Evolutionary conservation across 2,329 filamentous ascomycete species (phyloP).

Genomic region (Sporothrix pseudoabietina): DNA sequence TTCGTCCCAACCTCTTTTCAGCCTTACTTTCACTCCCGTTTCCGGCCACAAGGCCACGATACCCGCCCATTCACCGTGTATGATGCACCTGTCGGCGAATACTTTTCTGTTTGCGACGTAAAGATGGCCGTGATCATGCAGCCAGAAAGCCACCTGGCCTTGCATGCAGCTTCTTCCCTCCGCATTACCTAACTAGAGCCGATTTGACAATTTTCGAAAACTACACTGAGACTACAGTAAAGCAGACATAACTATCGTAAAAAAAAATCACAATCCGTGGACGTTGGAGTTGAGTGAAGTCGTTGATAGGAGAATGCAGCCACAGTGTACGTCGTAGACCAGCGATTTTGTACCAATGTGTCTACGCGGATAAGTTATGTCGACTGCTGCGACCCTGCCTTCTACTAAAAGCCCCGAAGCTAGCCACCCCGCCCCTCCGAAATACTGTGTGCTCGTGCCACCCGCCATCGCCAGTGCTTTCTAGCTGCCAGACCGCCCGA

Average conservation of each 20-base stretch:
- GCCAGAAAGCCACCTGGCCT: not conserved
- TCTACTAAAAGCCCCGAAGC: not conserved
- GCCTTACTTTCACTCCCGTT: not conserved
- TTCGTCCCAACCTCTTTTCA: not conserved
- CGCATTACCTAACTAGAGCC: not conserved
- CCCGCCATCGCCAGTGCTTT: not conserved
- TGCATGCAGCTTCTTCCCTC: not conserved
- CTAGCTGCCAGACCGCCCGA: not conserved
- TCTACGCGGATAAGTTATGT: not conserved
- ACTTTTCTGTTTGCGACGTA: not conserved
- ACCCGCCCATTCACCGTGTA: not conserved
- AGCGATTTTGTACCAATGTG: not conserved
- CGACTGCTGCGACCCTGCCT: not conserved
- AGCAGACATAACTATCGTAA: not conserved
- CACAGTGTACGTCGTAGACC: not conserved
- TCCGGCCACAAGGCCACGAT: not conserved
- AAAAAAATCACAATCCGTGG: too few species aligned
- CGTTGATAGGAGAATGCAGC: not conserved
- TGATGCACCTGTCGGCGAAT: constrained; percentile 17
- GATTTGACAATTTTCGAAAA: not conserved
- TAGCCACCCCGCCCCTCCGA: not conserved
- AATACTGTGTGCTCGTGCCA: not conserved
- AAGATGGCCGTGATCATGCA: not conserved
- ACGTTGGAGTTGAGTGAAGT: not conserved
- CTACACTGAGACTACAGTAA: not conserved